A percentile compares a stretch with the other conserved stretches of the same genome.
Evolutionary conservation across 1,284 basidiomycete species (phyloP).

Genomic region (Ustilago crameri): DNA sequence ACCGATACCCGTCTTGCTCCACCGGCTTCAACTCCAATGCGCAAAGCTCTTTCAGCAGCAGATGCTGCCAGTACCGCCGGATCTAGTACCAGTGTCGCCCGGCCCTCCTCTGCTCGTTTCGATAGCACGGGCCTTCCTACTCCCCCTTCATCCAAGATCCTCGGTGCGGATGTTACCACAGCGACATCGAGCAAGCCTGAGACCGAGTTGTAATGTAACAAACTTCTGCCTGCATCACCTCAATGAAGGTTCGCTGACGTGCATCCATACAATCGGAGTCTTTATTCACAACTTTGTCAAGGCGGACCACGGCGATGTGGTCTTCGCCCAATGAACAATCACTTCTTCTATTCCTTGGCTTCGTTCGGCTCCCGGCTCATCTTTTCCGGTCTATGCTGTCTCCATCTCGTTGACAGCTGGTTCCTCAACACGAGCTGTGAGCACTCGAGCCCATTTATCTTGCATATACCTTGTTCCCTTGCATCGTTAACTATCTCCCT

Average conservation of each 20-base stretch:
- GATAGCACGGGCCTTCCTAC: conserved; percentile 35
- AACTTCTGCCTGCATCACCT: neutral
- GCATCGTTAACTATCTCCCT: conserved; percentile 7
- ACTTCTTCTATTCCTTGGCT: conserved; percentile 5
- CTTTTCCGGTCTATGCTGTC: too few species aligned
- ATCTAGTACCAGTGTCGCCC: conserved; percentile 20
- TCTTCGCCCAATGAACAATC: conserved; percentile 28
- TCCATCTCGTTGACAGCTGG: too few species aligned
- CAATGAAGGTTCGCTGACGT: neutral
- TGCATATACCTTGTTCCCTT: conserved; percentile 35
- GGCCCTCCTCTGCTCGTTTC: conserved; percentile 13
- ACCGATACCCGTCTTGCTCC: conserved; percentile 17
- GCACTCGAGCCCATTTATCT: neutral
- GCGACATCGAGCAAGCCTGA: neutral
- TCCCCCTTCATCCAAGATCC: conserved; percentile 48
- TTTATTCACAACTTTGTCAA: conserved; percentile 7
- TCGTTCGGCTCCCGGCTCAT: conserved; percentile 2
- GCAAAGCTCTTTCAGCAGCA: conserved; percentile 31
- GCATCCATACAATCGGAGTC: neutral
- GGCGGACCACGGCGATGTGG: conserved; percentile 4
- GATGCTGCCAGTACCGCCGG: conserved; percentile 16
- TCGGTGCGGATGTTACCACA: conserved; percentile 10
- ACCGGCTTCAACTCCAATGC: conserved; percentile 34
- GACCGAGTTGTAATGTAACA: neutral
- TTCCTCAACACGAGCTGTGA: too few species aligned